A percentile compares a stretch with the other conserved stretches of the same genome.
phyloP scores from a whole-genome alignment of 371 early-diverging fungal genomes.

The Blyttiomyces sp. region DNA sequence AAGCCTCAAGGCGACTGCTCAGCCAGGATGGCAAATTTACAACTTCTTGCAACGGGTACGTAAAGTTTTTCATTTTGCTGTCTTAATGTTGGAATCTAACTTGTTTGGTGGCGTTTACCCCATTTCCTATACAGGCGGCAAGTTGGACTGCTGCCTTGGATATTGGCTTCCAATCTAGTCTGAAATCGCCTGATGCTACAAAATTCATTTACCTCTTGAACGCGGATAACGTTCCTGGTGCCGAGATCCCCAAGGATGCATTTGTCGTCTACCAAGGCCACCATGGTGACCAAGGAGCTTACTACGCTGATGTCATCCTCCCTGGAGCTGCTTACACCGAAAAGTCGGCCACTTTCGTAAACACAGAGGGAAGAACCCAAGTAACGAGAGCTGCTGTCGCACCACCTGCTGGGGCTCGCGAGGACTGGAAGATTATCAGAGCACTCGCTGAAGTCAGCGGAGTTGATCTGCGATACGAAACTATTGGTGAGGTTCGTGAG shows the following conservation, averaged over 20 bases:
- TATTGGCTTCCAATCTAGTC: slow-evolving; percentile 70
- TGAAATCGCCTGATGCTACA: slow-evolving; percentile 42
- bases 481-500: slow-evolving; percentile 71
- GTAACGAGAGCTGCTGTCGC: slow-evolving; percentile 89
- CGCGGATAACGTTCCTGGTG: slow-evolving; percentile 79
- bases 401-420: slow-evolving; percentile 88
- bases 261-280: slow-evolving; percentile 98
- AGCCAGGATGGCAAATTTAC: slow-evolving; percentile 84
- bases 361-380: slow-evolving; percentile 95
- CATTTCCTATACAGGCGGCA: slow-evolving; percentile 63
- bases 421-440: slow-evolving; percentile 97
- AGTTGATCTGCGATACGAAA: slow-evolving; percentile 84
- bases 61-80: slow-evolving; percentile 2
- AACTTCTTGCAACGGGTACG: slow-evolving; percentile 84
- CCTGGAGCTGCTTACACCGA: slow-evolving; percentile 97
- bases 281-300: slow-evolving; percentile 95
- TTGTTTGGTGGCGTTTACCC: too few species aligned
- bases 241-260: slow-evolving; percentile 80
- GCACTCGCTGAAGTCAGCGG: slow-evolving; percentile 91
- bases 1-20: slow-evolving; percentile 62
- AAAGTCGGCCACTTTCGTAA: slow-evolving; percentile 90
- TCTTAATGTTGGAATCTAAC: not conserved
- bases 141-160: slow-evolving; percentile 84
- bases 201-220: slow-evolving; percentile 89
- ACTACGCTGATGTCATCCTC: slow-evolving; percentile 91